Base-by-base conservation (phyloP, 2,329 filamentous ascomycete species). In the Nemania diffusa region DNA sequence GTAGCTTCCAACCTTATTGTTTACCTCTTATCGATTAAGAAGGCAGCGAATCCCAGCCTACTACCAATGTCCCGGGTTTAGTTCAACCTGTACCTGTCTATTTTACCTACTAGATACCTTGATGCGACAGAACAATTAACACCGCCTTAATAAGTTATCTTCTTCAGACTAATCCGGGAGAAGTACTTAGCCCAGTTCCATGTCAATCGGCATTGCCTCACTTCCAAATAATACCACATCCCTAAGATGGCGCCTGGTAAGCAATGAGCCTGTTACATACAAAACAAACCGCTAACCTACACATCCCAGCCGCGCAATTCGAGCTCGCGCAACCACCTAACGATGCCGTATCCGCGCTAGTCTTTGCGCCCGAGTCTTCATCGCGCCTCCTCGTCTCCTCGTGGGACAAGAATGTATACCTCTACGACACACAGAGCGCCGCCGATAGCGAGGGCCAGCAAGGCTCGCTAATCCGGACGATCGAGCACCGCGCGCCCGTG, bases 381-480 rank as follows among this genome's bases (percentile, higher is more conserved):
- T 88, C 85, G 61, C 91, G 90, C 73, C 86, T 99, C 42, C 88
- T 97, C n/a, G 94, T 95, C 73, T 91, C 94, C 11, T 97, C 94
- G 63, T 99, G 96, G 96, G 95, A 98, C 81, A 93, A 90, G 80
- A 89, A 93, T 78, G 89, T 97, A 63, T 97, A 97, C 80, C 85
- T 95, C 59, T 98, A 98, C 84, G 92, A 97, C 77, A 87, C 91
- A 66, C 86, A 70, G 84, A 87, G 52, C 78, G 80, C 22, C 22
- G 61, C 46, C 64, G 69, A 62, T 15, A 15, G 59, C 29, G 78
- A 76, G 42, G 87, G 86, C 26, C 80, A 60, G 40, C 67, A 82
- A 57, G 90, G 89, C 6, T 87, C 86, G 62, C 84, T 97, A 32
- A 76, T 94, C 34, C 87, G 88, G 71, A 92, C 90, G 71, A 93